A percentile compares a stretch with the other conserved stretches of the same genome.
Evolutionary conservation across 306 rosid genomes (phyloP).

Genomic region (Coriaria nepalensis): DNA sequence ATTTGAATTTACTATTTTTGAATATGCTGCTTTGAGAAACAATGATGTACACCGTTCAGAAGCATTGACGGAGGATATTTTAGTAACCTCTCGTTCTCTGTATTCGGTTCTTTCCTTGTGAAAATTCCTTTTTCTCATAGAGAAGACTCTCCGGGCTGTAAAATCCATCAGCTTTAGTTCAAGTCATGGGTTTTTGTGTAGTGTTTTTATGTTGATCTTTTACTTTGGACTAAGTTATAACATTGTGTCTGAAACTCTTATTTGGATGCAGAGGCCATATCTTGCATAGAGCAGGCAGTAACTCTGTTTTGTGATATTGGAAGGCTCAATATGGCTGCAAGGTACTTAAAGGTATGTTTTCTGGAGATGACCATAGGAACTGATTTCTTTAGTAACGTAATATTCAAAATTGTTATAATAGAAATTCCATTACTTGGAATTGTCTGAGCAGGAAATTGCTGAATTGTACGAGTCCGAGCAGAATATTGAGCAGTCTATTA

Average conservation of each 20-base stretch:
- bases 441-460: conserved; percentile 67
- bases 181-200: no score
- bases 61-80: no score
- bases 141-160: no score
- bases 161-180: no score
- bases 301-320: conserved; percentile 88
- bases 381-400: conserved; percentile 8
- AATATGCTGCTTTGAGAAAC: no score
- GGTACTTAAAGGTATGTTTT: conserved; percentile 60
- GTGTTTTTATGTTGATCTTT: background rate
- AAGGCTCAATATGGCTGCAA: conserved; percentile 94
- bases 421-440: conserved; percentile 8
- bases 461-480: conserved; percentile 83
- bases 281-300: conserved; percentile 70
- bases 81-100: no score
- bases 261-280: conserved; percentile 48
- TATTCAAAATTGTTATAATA: conserved; percentile 4
- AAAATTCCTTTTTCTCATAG: no score
- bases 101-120: no score
- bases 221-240: background rate
- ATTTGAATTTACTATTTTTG: no score
- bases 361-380: conserved; percentile 4
- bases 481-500: conserved; percentile 61
- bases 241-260: conserved; percentile 1
- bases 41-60: no score